Percentiles rank a stretch among this genome's conserved stretches.
Conservation (phyloP, 768 basidiomycete genomes). For the Pisolithus microcarpus region DNA sequence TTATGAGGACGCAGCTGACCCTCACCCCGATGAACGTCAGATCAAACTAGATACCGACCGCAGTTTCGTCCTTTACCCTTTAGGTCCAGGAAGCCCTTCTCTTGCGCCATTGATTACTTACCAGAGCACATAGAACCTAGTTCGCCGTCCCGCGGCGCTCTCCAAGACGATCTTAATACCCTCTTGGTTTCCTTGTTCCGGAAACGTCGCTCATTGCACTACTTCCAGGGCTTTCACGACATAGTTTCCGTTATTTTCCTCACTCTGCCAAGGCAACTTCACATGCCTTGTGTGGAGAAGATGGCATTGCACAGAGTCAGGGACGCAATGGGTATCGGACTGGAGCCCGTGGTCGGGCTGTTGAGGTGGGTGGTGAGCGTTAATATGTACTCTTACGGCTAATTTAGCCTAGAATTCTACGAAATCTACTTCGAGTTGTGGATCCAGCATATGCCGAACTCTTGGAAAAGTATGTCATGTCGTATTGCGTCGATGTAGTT, state of each 20-base stretch:
- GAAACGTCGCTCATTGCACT: slow-evolving; percentile 62
- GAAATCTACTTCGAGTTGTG: slow-evolving; percentile 57
- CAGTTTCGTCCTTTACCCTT: slow-evolving; percentile 89
- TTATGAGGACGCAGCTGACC: slow-evolving; percentile 2
- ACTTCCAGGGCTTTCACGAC: slow-evolving; percentile 93
- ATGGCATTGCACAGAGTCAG: slow-evolving; percentile 41
- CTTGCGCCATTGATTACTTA: slow-evolving; percentile 8
- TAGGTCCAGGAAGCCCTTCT: slow-evolving; percentile 43
- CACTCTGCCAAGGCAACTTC: slow-evolving; percentile 57
- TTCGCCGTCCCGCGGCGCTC: slow-evolving; percentile 33
- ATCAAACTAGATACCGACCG: slow-evolving; percentile 86
- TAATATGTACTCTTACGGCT: not conserved
- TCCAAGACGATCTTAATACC: slow-evolving; percentile 61
- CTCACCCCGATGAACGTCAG: slow-evolving; percentile 79
- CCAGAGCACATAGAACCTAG: slow-evolving; percentile 10
- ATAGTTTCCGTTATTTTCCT: slow-evolving; percentile 80
- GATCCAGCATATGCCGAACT: slow-evolving; percentile 65
- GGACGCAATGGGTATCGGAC: slow-evolving; percentile 80
- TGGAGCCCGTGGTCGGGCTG: slow-evolving; percentile 81
- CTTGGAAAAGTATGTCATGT: slow-evolving; percentile 51
- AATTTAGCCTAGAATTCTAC: not conserved
- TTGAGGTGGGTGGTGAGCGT: slow-evolving; percentile 42
- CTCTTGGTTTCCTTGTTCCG: slow-evolving; percentile 74
- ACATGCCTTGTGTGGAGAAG: slow-evolving; percentile 43
- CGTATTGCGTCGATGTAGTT: not conserved